Evolutionary conservation across 2,329 filamentous ascomycete species (phyloP).

Genomic region (Cladophialophora bantiana): DNA sequence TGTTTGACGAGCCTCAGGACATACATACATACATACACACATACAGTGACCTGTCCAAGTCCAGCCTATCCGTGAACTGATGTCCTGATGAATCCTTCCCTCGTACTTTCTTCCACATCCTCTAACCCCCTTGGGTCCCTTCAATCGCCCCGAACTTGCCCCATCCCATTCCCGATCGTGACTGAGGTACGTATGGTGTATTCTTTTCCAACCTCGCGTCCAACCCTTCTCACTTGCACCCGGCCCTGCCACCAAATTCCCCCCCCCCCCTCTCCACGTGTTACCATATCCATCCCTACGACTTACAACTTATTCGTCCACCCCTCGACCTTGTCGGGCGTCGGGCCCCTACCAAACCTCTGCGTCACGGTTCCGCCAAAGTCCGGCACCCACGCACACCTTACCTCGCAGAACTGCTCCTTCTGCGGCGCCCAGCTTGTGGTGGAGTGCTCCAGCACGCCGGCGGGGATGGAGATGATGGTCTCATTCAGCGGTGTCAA

Average conservation of each 20-base stretch:
- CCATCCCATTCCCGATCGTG: no score
- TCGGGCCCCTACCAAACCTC: conserved; percentile 20
- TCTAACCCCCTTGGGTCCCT: no score
- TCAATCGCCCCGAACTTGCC: no score
- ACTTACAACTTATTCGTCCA: not conserved
- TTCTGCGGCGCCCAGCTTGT: conserved; percentile 27
- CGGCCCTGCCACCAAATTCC: not conserved
- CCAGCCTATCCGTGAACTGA: not conserved
- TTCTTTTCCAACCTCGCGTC: no score
- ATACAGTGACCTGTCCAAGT: not conserved
- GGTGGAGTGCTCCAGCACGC: conserved; percentile 20
- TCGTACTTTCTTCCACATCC: not conserved
- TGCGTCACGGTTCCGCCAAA: conserved; percentile 16
- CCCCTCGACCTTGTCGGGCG: not conserved
- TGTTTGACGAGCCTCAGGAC: not conserved
- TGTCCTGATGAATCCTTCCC: not conserved
- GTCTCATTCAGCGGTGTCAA: conserved; percentile 32
- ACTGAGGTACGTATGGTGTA: no score
- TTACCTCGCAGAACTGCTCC: conserved; percentile 31
- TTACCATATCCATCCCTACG: no score
- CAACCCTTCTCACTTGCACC: no score
- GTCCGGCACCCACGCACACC: conserved; percentile 28
- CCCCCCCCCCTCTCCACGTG: not conserved
- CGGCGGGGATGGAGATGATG: conserved; percentile 33
- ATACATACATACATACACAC: not conserved